Percentiles rank a stretch among this genome's conserved stretches.
Evolutionary conservation across 2,329 filamentous ascomycete species (phyloP).

Genomic region (Xylariaceae sp.): DNA sequence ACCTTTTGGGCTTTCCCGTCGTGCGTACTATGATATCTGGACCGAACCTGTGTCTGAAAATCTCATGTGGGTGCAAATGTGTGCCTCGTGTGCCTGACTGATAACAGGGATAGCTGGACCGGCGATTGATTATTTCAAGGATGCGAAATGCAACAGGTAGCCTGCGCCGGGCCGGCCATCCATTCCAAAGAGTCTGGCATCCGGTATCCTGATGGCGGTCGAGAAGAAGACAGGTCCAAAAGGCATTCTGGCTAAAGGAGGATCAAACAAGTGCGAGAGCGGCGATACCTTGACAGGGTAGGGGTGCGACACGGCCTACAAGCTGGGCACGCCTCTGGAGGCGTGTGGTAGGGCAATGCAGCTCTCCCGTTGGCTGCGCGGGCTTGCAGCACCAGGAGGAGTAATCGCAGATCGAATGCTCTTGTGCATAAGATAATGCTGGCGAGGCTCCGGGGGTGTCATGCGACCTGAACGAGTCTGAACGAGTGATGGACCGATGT

Average conservation of each 20-base stretch:
- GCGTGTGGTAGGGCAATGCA: background rate
- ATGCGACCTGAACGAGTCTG: constrained; percentile 3
- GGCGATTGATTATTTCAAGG: constrained; percentile 18
- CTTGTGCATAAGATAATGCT: background rate
- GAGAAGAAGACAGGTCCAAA: constrained; percentile 15
- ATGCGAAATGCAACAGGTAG: constrained; percentile 15
- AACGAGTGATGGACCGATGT: constrained; percentile 8
- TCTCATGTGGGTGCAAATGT: too few species aligned
- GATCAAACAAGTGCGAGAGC: constrained; percentile 29
- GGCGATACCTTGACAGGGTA: constrained; percentile 5
- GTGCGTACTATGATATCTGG: too few species aligned
- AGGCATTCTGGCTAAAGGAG: constrained; percentile 36
- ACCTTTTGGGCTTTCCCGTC: too few species aligned
- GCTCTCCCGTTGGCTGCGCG: constrained; percentile 5
- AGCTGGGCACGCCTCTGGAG: constrained; percentile 2
- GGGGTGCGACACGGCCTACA: constrained; percentile 2
- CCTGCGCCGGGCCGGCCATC: constrained; percentile 32
- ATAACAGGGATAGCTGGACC: background rate
- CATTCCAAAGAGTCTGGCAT: constrained; percentile 29
- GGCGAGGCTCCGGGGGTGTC: constrained; percentile 7
- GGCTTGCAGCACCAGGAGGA: constrained; percentile 4
- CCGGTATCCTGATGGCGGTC: constrained; percentile 11
- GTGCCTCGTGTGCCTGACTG: background rate
- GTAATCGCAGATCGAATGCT: background rate
- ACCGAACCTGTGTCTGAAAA: too few species aligned